Conservation (phyloP, 2,329 filamentous ascomycete genomes). For the Colletotrichum kahawae region DNA sequence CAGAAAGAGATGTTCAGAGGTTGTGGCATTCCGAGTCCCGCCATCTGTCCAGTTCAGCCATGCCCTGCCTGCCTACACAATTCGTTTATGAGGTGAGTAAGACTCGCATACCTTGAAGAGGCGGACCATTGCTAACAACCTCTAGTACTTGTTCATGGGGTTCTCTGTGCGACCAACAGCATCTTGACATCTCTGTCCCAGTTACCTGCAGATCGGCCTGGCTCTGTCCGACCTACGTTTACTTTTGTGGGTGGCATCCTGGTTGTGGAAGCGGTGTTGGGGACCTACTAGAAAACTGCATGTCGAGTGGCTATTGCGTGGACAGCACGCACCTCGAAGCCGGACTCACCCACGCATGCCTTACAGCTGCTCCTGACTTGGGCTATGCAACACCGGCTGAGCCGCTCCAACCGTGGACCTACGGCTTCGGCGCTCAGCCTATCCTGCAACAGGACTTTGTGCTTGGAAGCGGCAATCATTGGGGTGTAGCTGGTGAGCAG, state of each 20-base stretch:
- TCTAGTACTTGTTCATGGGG: neutral
- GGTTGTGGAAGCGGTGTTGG: neutral
- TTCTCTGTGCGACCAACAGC: neutral
- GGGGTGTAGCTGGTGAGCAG: neutral
- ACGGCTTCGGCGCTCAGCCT: neutral
- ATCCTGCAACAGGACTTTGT: neutral
- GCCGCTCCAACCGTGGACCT: neutral
- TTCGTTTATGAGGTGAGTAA: neutral
- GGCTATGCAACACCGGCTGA: neutral
- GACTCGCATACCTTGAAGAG: neutral
- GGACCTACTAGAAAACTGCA: neutral
- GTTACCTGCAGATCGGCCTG: neutral
- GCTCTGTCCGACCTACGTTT: neutral
- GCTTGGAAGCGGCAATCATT: neutral
- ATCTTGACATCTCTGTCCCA: neutral
- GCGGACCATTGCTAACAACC: neutral
- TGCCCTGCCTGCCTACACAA: neutral
- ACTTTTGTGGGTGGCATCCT: neutral
- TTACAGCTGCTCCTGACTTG: neutral
- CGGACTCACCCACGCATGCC: neutral
- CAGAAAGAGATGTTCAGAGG: neutral
- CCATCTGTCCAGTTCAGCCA: neutral
- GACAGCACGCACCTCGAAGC: neutral
- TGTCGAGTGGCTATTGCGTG: neutral
- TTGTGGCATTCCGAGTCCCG: neutral